Percentiles rank a stretch among this genome's conserved stretches.
Conservation (phyloP, 345 rosid species). For the Sisymbrium irio region DNA sequence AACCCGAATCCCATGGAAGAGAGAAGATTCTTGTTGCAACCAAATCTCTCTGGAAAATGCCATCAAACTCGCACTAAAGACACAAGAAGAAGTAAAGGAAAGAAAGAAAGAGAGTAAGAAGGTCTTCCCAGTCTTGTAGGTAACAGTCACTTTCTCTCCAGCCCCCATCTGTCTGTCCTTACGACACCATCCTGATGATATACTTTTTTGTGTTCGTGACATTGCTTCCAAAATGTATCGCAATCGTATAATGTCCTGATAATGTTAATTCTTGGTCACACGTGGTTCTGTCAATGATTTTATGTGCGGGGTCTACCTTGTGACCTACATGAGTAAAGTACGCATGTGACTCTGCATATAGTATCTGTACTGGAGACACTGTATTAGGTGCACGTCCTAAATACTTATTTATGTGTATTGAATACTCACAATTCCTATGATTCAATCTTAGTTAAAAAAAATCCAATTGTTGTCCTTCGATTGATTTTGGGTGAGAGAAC, state of each 20-base stretch:
- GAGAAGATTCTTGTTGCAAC: slow-evolving; percentile 73
- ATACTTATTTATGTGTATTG: slow-evolving; percentile 18
- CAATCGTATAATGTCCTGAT: slow-evolving; percentile 25
- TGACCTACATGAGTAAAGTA: slow-evolving; percentile 36
- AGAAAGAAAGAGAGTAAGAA: not conserved
- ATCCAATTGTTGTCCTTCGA: not conserved
- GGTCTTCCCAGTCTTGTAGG: slow-evolving; percentile 41
- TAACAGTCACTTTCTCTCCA: slow-evolving; percentile 32
- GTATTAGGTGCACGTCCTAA: slow-evolving; percentile 30
- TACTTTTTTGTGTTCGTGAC: slow-evolving; percentile 23
- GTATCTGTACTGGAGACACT: slow-evolving; percentile 21
- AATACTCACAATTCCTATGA: slow-evolving; percentile 13
- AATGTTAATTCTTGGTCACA: slow-evolving; percentile 30
- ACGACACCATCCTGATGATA: slow-evolving; percentile 25
- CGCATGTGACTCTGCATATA: slow-evolving; percentile 33
- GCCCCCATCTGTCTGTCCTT: slow-evolving; percentile 10
- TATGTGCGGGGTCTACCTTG: slow-evolving; percentile 31
- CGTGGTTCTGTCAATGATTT: slow-evolving; percentile 30
- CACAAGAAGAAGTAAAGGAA: not conserved
- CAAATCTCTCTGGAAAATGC: slow-evolving; percentile 60
- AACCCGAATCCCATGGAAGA: slow-evolving; percentile 68
- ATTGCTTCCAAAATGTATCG: slow-evolving; percentile 40
- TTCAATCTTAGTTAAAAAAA: slow-evolving; percentile 5
- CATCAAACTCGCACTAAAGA: slow-evolving; percentile 49
- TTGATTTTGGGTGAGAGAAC: slow-evolving; percentile 25